Conservation (phyloP, 2,329 filamentous ascomycete species). For the Alternaria sp. region DNA sequence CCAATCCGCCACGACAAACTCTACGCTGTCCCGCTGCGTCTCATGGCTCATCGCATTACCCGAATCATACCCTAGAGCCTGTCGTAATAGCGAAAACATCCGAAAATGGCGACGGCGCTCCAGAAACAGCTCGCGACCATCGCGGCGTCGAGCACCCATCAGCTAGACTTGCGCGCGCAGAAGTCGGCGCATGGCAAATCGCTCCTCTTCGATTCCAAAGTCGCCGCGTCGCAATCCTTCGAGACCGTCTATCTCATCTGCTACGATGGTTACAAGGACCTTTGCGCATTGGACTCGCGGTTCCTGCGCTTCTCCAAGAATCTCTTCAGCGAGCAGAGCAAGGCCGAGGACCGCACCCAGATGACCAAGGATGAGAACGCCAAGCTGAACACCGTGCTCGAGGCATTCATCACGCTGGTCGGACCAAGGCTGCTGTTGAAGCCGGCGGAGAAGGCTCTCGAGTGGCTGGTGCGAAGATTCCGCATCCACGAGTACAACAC, state of each 20-base stretch:
- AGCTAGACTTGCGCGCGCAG: slow-evolving; percentile 91
- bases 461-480: slow-evolving; percentile 94
- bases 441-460: slow-evolving; percentile 87
- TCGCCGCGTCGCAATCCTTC: slow-evolving; percentile 87
- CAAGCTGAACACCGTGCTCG: slow-evolving; percentile 77
- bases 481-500: slow-evolving; percentile 93
- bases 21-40: slow-evolving; percentile 24
- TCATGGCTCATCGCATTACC: slow-evolving; percentile 29
- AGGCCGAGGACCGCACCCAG: slow-evolving; percentile 82
- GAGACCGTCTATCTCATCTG: slow-evolving; percentile 88
- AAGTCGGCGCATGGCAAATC: slow-evolving; percentile 92
- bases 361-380: slow-evolving; percentile 83
- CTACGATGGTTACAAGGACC: slow-evolving; percentile 85
- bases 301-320: slow-evolving; percentile 77
- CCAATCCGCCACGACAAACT: slow-evolving; percentile 25
- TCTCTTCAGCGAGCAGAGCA: slow-evolving; percentile 94
- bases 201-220: slow-evolving; percentile 85
- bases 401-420: slow-evolving; percentile 81
- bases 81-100: not conserved
- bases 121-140: slow-evolving; percentile 94
- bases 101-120: slow-evolving; percentile 76
- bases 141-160: slow-evolving; percentile 85
- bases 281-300: slow-evolving; percentile 83
- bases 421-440: slow-evolving; percentile 79
- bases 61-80: not conserved